phyloP scores from a whole-genome alignment of 2,329 filamentous ascomycete species.

The Colletotrichum spaethianum region DNA sequence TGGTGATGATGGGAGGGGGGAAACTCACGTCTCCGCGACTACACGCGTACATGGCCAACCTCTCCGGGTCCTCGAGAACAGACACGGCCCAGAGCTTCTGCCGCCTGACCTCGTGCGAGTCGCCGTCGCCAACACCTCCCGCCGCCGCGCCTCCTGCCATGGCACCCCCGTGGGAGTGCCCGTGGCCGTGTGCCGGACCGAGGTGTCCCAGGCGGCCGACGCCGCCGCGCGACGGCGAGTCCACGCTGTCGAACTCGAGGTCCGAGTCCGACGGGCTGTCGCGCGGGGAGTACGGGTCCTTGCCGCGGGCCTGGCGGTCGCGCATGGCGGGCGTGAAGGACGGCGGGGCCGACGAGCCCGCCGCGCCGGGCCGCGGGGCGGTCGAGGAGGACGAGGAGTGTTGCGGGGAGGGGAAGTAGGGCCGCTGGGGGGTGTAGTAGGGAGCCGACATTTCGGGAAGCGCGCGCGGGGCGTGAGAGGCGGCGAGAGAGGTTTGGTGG shows the following conservation, averaged over 20 bases:
- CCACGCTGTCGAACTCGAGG: slow-evolving; percentile 41
- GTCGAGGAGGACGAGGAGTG: slow-evolving; percentile 26
- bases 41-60: slow-evolving; percentile 72
- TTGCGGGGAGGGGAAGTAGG: slow-evolving; percentile 30
- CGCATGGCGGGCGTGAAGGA: slow-evolving; percentile 66
- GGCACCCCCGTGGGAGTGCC: background rate
- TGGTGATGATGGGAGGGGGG: slow-evolving; percentile 4
- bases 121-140: slow-evolving; percentile 45
- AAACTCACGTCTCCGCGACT: slow-evolving; percentile 67
- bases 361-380: slow-evolving; percentile 9
- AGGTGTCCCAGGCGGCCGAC: slow-evolving; percentile 26
- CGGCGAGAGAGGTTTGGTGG: background rate
- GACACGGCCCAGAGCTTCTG: slow-evolving; percentile 64
- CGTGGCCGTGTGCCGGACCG: background rate
- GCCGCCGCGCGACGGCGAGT: slow-evolving; percentile 25
- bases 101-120: slow-evolving; percentile 60
- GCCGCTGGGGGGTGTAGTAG: slow-evolving; percentile 37
- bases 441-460: slow-evolving; percentile 15
- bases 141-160: background rate
- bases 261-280: slow-evolving; percentile 51
- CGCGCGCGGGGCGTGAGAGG: too few relatives aligned
- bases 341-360: slow-evolving; percentile 42
- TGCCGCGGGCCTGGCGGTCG: slow-evolving; percentile 72
- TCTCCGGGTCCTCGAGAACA: slow-evolving; percentile 70
- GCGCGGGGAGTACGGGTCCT: slow-evolving; percentile 63